Percentiles rank a stretch among this genome's conserved stretches.
phyloP scores from a whole-genome alignment of 371 early-diverging fungal species.

The Mortierella sp. region DNA sequence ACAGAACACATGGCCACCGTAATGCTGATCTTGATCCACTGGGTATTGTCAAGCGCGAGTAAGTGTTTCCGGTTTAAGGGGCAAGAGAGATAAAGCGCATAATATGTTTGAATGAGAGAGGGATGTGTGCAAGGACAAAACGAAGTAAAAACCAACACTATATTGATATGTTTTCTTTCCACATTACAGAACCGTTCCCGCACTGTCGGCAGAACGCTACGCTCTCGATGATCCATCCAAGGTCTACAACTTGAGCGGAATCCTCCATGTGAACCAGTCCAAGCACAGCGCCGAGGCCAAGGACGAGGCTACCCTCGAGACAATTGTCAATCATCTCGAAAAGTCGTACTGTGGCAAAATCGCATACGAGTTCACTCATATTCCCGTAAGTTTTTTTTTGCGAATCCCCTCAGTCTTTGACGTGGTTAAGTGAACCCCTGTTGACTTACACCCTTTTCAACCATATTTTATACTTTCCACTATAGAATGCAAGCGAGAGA shows the following conservation, averaged over 20 bases:
- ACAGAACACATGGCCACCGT: slow-evolving; percentile 87
- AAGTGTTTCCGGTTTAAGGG: slow-evolving; percentile 37
- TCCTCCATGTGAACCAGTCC: slow-evolving; percentile 78
- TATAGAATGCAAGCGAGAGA: slow-evolving; percentile 82
- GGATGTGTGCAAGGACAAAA: too few relatives aligned
- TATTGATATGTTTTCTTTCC: neutral
- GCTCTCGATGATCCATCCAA: slow-evolving; percentile 69
- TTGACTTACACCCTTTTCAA: neutral
- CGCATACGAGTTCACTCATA: slow-evolving; percentile 94
- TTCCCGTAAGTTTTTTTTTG: slow-evolving; percentile 68
- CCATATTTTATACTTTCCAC: neutral
- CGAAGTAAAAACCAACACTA: neutral
- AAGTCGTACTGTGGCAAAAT: slow-evolving; percentile 87
- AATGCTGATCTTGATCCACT: slow-evolving; percentile 92
- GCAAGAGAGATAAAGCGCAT: neutral
- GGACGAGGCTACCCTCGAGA: slow-evolving; percentile 72
- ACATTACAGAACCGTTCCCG: slow-evolving; percentile 63
- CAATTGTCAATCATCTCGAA: slow-evolving; percentile 78
- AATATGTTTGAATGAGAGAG: too few relatives aligned
- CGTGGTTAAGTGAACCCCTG: neutral
- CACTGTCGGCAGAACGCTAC: slow-evolving; percentile 86
- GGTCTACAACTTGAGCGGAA: slow-evolving; percentile 77
- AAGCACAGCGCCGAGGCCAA: slow-evolving; percentile 54
- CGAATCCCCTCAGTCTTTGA: neutral
- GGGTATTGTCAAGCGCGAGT: slow-evolving; percentile 76